Conservation (phyloP, 345 rosid species). For the Populus nigra region DNA sequence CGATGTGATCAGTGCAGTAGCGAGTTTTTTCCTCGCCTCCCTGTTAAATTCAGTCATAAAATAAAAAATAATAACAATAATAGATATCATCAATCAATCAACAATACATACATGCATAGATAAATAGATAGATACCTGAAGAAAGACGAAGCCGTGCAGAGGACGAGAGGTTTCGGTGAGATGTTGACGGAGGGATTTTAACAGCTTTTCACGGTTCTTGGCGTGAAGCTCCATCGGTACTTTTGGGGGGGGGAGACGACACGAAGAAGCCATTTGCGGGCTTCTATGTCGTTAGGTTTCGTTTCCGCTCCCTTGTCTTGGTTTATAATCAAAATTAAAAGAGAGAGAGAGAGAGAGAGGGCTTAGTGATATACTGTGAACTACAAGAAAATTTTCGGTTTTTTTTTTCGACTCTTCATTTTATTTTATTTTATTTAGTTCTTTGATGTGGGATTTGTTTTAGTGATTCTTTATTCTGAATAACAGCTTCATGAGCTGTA, state of each 20-base stretch:
- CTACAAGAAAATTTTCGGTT: too few species aligned
- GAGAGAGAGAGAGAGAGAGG: too few species aligned
- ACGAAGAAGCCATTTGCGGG: slow-evolving; percentile 46
- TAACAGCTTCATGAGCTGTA: too few species aligned
- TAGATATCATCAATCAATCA: background rate
- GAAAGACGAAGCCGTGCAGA: slow-evolving; percentile 65
- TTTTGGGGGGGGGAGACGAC: slow-evolving; percentile 59
- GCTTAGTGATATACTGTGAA: too few species aligned
- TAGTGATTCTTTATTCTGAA: too few species aligned
- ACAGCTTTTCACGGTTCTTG: slow-evolving; percentile 62
- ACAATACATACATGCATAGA: background rate
- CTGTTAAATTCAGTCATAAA: slow-evolving; percentile 23
- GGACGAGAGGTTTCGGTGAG: slow-evolving; percentile 50
- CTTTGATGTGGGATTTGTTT: too few species aligned
- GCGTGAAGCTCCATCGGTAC: slow-evolving; percentile 73
- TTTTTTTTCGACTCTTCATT: too few species aligned
- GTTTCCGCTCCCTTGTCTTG: background rate
- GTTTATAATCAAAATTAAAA: too few species aligned
- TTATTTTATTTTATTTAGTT: too few species aligned
- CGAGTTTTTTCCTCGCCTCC: slow-evolving; percentile 87
- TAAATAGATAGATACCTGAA: slow-evolving; percentile 44
- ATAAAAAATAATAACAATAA: background rate
- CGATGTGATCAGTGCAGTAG: slow-evolving; percentile 84
- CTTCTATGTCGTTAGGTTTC: background rate
- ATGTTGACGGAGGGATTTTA: slow-evolving; percentile 47